These are phyloP conservation scores for Tetradesmus lagerheimii DNA, from an alignment of 139 green algal species.

Conservation along the genomic window DNA sequence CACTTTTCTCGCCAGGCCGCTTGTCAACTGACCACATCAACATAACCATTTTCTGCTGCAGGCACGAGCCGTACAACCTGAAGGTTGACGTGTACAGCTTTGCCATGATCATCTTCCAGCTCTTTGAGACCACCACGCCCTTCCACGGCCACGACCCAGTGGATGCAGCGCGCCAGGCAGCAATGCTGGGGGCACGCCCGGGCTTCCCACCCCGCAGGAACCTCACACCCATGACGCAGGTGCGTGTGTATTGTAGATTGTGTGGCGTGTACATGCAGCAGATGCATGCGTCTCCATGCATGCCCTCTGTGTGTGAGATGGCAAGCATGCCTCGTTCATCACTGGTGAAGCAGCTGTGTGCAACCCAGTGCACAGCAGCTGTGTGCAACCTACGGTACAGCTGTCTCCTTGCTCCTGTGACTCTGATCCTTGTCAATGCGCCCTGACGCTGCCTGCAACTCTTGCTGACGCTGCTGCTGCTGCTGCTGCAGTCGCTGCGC, in stretches of 20 bases:
- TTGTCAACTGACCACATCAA: not conserved
- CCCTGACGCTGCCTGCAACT: not conserved
- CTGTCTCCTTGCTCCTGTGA: too few species aligned
- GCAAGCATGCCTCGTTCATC: too few species aligned
- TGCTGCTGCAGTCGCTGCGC: conserved; percentile 55
- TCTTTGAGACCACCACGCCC: conserved; percentile 75
- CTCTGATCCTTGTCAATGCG: too few species aligned
- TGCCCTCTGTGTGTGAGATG: too few species aligned
- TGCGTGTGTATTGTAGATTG: not conserved
- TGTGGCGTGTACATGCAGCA: not conserved
- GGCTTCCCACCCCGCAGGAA: conserved; percentile 67
- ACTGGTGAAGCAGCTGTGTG: too few species aligned
- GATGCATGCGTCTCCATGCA: too few species aligned
- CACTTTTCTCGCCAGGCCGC: too few species aligned
- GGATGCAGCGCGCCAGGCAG: conserved; percentile 64
- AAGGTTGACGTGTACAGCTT: conserved; percentile 85
- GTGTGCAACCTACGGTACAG: too few species aligned
- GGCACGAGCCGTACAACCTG: conserved; percentile 82
- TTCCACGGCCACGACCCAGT: conserved; percentile 70
- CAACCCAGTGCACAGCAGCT: too few species aligned
- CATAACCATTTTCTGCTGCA: not conserved
- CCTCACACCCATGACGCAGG: conserved; percentile 53
- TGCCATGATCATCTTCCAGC: conserved; percentile 84
- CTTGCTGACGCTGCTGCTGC: not conserved
- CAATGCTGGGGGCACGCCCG: conserved; percentile 60